Conservation (phyloP, 495 filamentous ascomycete genomes). For the Achaetomiella virescens region DNA sequence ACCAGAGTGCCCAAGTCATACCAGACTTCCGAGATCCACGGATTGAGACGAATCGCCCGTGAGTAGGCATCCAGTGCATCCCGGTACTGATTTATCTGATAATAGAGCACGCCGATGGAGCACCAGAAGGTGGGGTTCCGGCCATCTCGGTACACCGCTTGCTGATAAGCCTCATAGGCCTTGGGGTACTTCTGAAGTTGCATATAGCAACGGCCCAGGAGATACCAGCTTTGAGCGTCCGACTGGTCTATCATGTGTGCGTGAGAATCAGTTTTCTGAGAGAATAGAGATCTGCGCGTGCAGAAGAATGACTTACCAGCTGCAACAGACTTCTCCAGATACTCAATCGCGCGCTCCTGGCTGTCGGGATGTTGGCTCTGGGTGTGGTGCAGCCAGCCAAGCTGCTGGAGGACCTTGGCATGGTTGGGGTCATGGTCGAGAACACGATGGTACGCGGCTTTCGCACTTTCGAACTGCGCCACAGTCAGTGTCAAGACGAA, state of each 20-base stretch:
- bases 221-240: constrained; percentile 98
- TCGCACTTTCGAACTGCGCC: constrained; percentile 80
- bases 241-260: constrained; percentile 64
- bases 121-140: constrained; percentile 99
- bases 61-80: constrained; percentile 98
- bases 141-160: constrained; percentile 96
- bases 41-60: constrained; percentile 93
- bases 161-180: constrained; percentile 97
- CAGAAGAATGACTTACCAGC: constrained; percentile 59
- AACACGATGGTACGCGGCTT: constrained; percentile 84
- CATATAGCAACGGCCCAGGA: constrained; percentile 98
- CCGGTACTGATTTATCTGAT: constrained; percentile 99
- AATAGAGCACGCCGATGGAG: constrained; percentile 98
- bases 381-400: constrained; percentile 97
- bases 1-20: constrained; percentile 96
- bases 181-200: constrained; percentile 98
- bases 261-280: constrained; percentile 16
- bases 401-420: constrained; percentile 95
- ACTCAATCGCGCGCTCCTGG: constrained; percentile 95
- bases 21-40: constrained; percentile 99
- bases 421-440: constrained; percentile 94
- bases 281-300: background rate
- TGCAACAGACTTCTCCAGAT: constrained; percentile 91
- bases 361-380: constrained; percentile 82
- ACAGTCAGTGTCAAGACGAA: constrained; percentile 26